These are phyloP conservation scores for Penicillium sp. DNA, from an alignment of 2,329 filamentous ascomycete genomes.

Conservation along the genomic window DNA sequence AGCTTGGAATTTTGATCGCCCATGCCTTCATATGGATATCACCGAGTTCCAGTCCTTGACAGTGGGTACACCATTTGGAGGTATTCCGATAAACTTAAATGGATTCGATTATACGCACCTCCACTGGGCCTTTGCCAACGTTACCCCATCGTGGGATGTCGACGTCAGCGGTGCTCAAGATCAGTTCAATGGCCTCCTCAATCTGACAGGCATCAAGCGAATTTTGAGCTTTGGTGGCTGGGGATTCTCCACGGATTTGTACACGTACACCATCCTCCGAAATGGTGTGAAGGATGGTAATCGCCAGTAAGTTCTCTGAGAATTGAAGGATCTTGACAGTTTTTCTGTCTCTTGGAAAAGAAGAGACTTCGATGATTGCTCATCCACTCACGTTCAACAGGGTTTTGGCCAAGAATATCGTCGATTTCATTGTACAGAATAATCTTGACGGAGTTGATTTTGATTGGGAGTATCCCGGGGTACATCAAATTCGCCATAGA, in stretches of 20 bases:
- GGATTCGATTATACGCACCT: no score
- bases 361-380: no score
- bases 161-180: slow-evolving; percentile 19
- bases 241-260: slow-evolving; percentile 39
- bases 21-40: slow-evolving; percentile 29
- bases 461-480: slow-evolving; percentile 38
- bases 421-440: slow-evolving; percentile 40
- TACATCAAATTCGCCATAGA: no score
- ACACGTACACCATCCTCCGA: slow-evolving; percentile 39
- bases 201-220: slow-evolving; percentile 29
- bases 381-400: no score
- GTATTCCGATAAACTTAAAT: no score
- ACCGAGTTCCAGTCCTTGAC: slow-evolving; percentile 27
- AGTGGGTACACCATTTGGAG: no score
- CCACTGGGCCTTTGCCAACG: slow-evolving; percentile 38
- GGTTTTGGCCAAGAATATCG: slow-evolving; percentile 34
- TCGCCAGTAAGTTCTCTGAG: slow-evolving; percentile 20
- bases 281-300: slow-evolving; percentile 36
- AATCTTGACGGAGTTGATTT: slow-evolving; percentile 40
- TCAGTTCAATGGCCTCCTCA: slow-evolving; percentile 34
- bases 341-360: no score
- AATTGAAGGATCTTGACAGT: no score
- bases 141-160: slow-evolving; percentile 31
- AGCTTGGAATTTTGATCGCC: slow-evolving; percentile 27
- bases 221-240: slow-evolving; percentile 47